Percentiles rank a stretch among this genome's conserved stretches.
phyloP scores from a whole-genome alignment of 2,329 filamentous ascomycete genomes.

The Xylaria sp. region DNA sequence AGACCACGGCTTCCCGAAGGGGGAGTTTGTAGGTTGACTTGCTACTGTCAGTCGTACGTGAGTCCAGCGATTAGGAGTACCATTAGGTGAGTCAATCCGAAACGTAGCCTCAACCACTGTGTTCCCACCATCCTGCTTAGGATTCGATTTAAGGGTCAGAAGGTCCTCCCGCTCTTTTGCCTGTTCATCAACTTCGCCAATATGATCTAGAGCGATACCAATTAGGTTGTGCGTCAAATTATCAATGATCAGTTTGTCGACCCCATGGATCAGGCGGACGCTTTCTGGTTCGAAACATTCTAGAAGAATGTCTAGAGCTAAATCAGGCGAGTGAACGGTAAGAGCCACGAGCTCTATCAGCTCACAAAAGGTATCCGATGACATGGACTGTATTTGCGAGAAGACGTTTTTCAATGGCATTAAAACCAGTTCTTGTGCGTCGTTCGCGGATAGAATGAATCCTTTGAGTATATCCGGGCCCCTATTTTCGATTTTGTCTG shows the following conservation, averaged over 20 bases:
- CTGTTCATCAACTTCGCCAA: slow-evolving; percentile 22
- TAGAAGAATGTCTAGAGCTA: slow-evolving; percentile 18
- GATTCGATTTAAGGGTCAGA: slow-evolving; percentile 5
- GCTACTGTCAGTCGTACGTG: slow-evolving; percentile 22
- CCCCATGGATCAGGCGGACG: slow-evolving; percentile 10
- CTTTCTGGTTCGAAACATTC: slow-evolving; percentile 27
- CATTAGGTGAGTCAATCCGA: slow-evolving; percentile 19
- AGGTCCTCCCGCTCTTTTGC: slow-evolving; percentile 20
- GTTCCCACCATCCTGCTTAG: slow-evolving; percentile 4
- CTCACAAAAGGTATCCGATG: neutral
- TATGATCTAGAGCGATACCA: slow-evolving; percentile 22
- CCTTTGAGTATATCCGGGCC: slow-evolving; percentile 6
- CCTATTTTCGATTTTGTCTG: slow-evolving; percentile 12
- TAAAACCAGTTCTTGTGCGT: slow-evolving; percentile 19
- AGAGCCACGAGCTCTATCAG: slow-evolving; percentile 24
- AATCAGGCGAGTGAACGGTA: slow-evolving; percentile 11
- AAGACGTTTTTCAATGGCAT: slow-evolving; percentile 10
- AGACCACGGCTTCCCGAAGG: slow-evolving; percentile 6
- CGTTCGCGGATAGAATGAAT: slow-evolving; percentile 18
- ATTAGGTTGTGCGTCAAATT: slow-evolving; percentile 21
- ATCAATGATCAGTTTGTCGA: neutral
- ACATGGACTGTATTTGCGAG: slow-evolving; percentile 13
- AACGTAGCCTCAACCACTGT: slow-evolving; percentile 18
- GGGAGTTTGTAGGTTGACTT: slow-evolving; percentile 12
- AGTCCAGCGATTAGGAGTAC: slow-evolving; percentile 15